These are phyloP conservation scores for Piper betle DNA, from an alignment of 164 flowering plant genomes.

Conservation along the genomic window DNA sequence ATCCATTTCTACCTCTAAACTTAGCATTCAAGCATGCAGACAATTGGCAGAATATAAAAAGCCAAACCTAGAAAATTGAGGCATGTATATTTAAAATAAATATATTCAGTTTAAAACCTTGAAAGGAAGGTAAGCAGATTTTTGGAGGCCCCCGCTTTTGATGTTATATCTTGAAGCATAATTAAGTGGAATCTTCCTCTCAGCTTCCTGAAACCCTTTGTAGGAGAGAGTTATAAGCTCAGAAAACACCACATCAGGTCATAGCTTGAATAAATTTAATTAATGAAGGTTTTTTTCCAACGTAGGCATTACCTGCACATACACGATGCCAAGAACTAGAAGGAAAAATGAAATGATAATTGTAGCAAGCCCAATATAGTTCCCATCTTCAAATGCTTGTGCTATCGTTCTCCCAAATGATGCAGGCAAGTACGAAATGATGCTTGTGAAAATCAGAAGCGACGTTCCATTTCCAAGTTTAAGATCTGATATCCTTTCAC, in stretches of 20 bases:
- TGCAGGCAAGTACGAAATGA: conserved; percentile 95
- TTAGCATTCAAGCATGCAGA: too few species aligned
- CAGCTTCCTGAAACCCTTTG: conserved; percentile 84
- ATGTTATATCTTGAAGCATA: conserved; percentile 86
- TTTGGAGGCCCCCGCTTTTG: conserved; percentile 68
- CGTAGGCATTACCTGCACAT: conserved; percentile 70
- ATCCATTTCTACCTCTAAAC: too few species aligned
- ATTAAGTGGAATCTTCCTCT: conserved; percentile 96
- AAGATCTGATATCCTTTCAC: conserved; percentile 83
- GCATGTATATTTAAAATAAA: neutral
- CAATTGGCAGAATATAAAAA: too few species aligned
- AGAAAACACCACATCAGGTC: neutral
- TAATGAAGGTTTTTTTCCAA: neutral
- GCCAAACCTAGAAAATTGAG: too few species aligned
- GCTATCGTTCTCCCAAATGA: conserved; percentile 90
- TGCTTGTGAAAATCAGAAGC: conserved; percentile 88
- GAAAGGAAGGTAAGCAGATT: conserved; percentile 94
- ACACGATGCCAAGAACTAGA: conserved; percentile 86
- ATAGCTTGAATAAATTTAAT: conserved; percentile 1
- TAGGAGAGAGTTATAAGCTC: conserved; percentile 7
- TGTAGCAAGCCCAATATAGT: conserved; percentile 65
- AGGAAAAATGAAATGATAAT: conserved; percentile 62
- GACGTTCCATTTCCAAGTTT: conserved; percentile 99
- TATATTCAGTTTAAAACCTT: conserved; percentile 39
- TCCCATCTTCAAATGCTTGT: conserved; percentile 84